Base-by-base conservation (phyloP, 108 stramenopile genomes). In the Cyclotella choctawhatcheeana region DNA sequence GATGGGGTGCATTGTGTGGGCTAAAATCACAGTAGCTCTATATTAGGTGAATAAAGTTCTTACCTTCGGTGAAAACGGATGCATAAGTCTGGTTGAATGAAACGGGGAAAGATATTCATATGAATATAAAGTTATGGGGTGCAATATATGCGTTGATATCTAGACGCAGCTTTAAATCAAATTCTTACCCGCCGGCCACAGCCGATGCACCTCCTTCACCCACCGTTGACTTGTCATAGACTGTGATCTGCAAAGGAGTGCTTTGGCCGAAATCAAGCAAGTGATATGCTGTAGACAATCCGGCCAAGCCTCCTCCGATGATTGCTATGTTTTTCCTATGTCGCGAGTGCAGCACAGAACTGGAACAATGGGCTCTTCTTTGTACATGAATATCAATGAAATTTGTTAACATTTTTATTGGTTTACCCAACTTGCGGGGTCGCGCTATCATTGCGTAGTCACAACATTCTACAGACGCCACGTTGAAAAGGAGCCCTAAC, bases 251-350 rank as follows among this genome's bases (percentile, higher is more conserved):
- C 55, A 56, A n/a, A 31, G 55, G 55, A 31, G 12, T 31, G n/a
- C 30, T 12, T 30, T 27, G 21, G 30, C 40, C 21, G 12, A 67
- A 33, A 10, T 89, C 58, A 18, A 88, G 58, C 31, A 94, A 70
- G 65, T 92, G 87, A 68, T 76, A 90, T 0, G 91, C 87, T 10
- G 79, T 77, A 2, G 89, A 80, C 35, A 94, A 61, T 10, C 93
- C 93, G 2, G 91, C 93, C 45, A 94, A 66, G 13, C 93, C 93
- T 22, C 93, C 93, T 13, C 93, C 93, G 50, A 94, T 69, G 51
- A 94, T 84, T 2, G 82, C 90, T 27, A 94, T 66, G 25, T 77
- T 85, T 12, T 40, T 40, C n/a, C n/a, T 40, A 40, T 40, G 6
- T 40, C 37, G 37, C 37, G 37, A n/a, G n/a, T n/a, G n/a, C n/a